Evolutionary conservation across 1,139 yeast species (phyloP).

Genomic region (Suhomyces taliae): DNA sequence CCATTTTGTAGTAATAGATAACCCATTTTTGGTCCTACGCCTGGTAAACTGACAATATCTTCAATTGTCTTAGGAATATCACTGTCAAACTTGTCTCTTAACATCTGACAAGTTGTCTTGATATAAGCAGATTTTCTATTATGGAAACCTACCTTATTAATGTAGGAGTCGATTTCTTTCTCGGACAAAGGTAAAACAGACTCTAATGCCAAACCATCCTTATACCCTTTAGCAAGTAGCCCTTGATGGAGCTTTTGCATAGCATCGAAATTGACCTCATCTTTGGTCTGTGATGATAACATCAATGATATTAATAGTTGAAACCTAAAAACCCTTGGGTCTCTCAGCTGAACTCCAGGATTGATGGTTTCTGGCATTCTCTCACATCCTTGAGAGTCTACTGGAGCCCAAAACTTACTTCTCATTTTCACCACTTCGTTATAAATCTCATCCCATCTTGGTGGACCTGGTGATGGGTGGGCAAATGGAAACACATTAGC

Average conservation of each 20-base stretch:
- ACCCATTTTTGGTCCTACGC: slow-evolving; percentile 98
- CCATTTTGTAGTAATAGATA: slow-evolving; percentile 77
- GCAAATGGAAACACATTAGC: slow-evolving; percentile 13
- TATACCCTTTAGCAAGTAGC: slow-evolving; percentile 31
- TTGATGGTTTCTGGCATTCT: slow-evolving; percentile 57
- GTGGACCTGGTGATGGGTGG: slow-evolving; percentile 6
- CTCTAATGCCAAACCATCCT: slow-evolving; percentile 32
- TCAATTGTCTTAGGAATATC: slow-evolving; percentile 73
- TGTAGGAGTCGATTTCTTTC: slow-evolving; percentile 57
- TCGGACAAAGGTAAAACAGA: slow-evolving; percentile 50
- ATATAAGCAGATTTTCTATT: slow-evolving; percentile 73
- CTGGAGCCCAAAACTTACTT: slow-evolving; percentile 66
- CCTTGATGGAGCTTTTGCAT: slow-evolving; percentile 59
- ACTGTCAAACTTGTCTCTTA: slow-evolving; percentile 51
- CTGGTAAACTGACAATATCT: slow-evolving; percentile 72
- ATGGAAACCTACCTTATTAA: slow-evolving; percentile 87
- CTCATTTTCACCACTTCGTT: slow-evolving; percentile 68
- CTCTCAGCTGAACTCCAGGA: slow-evolving; percentile 24
- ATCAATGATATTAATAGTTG: slow-evolving; percentile 78
- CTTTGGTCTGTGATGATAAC: slow-evolving; percentile 92
- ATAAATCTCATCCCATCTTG: slow-evolving; percentile 54
- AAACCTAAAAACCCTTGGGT: slow-evolving; percentile 56
- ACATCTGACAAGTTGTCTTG: slow-evolving; percentile 56
- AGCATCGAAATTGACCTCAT: slow-evolving; percentile 77
- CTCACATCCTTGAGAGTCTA: slow-evolving; percentile 88